Base-by-base conservation (phyloP, 2,329 filamentous ascomycete species). In the Colletotrichum sp. region DNA sequence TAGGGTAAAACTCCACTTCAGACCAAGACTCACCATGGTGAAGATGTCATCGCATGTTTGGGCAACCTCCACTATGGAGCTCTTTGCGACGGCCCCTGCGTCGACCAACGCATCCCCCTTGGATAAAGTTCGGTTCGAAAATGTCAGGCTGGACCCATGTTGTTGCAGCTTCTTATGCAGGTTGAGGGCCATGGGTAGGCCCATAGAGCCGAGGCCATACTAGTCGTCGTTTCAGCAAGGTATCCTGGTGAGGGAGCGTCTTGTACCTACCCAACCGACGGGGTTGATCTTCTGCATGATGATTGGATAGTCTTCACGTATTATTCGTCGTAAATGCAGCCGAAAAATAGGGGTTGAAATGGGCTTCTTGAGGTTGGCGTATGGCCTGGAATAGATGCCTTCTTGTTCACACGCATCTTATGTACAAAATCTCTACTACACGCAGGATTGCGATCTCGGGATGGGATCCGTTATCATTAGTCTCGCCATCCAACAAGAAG, bases 131-230 rank as follows among this genome's bases (percentile, higher is more conserved):
- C 88, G 86, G 72, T 89, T 90, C 69, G 82, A 86, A 77, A 87
- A 90, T 3, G 75, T 79, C 3, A 90, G 79, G 7, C 78, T 74
- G 0, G 83, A 77, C 0, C 79, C 66, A 69, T 89, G 81, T 30
- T 82, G 85, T 55, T 90, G 88, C 25, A 72, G 62, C 25, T 72
- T 72, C 49, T 67, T 67, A 25, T 72, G 61, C 0, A 90, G 82
- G 75, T 90, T 90, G 15, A 81, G 81, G 2, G 89, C 86, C 89
- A 90, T 90, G 6, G 81, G 82, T 1, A 85, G 81, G 5, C 89
- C 89, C 88, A 90, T 90, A 3, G 87, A 90, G 4, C 89, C 88
- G 1, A 90, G 84, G 8, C 88, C 88, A 32, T 67, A 72, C 69
- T 72, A 22, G 25, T 13, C 22, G 6, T 22, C 13, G 25, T 15